A percentile compares a stretch with the other conserved stretches of the same genome.
These are phyloP conservation scores for Anastatica hierochuntica DNA, from an alignment of 345 rosid species.

Conservation along the genomic window DNA sequence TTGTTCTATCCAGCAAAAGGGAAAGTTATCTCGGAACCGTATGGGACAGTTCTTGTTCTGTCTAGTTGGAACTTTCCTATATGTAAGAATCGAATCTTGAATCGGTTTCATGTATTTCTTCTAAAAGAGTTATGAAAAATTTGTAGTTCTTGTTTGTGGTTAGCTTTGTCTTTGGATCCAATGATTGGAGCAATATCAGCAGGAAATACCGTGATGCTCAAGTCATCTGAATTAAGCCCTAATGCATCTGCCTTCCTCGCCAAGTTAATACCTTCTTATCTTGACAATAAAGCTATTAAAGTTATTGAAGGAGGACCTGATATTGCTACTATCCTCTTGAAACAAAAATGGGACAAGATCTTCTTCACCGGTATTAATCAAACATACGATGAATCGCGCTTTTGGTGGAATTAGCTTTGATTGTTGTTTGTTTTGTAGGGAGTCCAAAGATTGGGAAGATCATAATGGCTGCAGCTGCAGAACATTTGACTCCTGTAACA, in stretches of 20 bases:
- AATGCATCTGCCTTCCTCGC: conserved; percentile 48
- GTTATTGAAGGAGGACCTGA: conserved; percentile 62
- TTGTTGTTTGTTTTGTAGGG: conserved; percentile 33
- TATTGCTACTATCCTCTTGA: conserved; percentile 41
- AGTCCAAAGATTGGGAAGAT: conserved; percentile 58
- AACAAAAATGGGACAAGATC: conserved; percentile 81
- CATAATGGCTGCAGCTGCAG: conserved; percentile 71
- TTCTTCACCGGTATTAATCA: conserved; percentile 58
- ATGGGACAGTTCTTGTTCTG: conserved; percentile 65
- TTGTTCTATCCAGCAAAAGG: conserved; percentile 56
- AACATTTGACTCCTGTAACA: conserved; percentile 76
- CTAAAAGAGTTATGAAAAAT: no score
- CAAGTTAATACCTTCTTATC: conserved; percentile 44
- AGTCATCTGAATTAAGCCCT: conserved; percentile 70
- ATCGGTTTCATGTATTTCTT: neutral
- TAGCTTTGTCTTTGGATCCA: conserved; percentile 74
- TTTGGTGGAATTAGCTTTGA: neutral
- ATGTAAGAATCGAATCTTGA: conserved; percentile 39
- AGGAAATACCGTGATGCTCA: conserved; percentile 69
- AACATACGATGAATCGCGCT: neutral
- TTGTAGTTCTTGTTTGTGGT: conserved; percentile 7
- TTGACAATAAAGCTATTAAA: conserved; percentile 60
- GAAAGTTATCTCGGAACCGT: conserved; percentile 58
- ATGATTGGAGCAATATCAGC: conserved; percentile 84
- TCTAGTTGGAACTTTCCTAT: conserved; percentile 87